Evolutionary conservation across 2,329 filamentous ascomycete species (phyloP).

Genomic region (Fusarium virguliforme): DNA sequence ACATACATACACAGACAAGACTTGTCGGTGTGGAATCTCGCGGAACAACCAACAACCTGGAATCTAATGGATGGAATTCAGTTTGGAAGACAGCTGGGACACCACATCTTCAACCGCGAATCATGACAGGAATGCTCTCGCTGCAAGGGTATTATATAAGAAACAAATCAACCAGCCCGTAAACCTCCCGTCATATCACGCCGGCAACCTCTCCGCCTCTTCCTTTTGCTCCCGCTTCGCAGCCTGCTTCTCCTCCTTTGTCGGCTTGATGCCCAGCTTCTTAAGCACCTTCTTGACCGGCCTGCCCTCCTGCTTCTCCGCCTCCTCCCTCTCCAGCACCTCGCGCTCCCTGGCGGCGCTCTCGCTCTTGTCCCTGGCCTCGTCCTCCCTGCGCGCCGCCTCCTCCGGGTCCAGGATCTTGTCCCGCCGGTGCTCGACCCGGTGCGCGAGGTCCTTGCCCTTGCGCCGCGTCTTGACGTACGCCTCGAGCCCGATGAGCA

Average conservation of each 20-base stretch:
- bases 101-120: constrained; percentile 5
- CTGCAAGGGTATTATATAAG: constrained; percentile 38
- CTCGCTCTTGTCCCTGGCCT: constrained; percentile 73
- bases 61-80: too few species aligned
- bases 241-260: constrained; percentile 44
- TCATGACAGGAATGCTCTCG: constrained; percentile 29
- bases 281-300: constrained; percentile 57
- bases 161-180: constrained; percentile 18
- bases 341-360: constrained; percentile 69
- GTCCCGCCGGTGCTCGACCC: constrained; percentile 68
- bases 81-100: too few species aligned
- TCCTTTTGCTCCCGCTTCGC: constrained; percentile 46
- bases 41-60: too few species aligned
- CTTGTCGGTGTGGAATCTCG: background rate
- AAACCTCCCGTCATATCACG: background rate
- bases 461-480: constrained; percentile 80
- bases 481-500: constrained; percentile 85
- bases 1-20: too few species aligned
- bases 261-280: constrained; percentile 58
- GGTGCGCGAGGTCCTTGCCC: constrained; percentile 70
- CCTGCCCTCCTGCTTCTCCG: constrained; percentile 58
- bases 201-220: constrained; percentile 31
- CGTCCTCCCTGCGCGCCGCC: constrained; percentile 70
- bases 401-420: constrained; percentile 75
- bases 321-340: constrained; percentile 59